phyloP scores from a whole-genome alignment of 441 rosid genomes.

The Gossypium davidsonii region DNA sequence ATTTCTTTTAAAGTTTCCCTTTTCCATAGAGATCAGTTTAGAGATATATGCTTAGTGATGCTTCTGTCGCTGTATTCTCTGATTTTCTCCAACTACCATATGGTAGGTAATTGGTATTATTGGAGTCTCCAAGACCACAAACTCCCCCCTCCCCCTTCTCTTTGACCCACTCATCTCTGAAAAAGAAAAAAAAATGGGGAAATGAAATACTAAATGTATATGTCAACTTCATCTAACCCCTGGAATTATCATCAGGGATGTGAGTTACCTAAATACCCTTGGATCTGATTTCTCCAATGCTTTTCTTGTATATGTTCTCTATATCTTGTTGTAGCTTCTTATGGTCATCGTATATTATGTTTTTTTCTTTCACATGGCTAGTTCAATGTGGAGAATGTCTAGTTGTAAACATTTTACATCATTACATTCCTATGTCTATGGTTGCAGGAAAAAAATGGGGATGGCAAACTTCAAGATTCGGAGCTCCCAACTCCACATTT shows the following conservation, averaged over 20 bases:
- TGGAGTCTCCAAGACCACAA: not conserved
- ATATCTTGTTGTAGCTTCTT: not conserved
- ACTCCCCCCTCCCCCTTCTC: not conserved
- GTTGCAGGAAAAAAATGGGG: constrained; percentile 84
- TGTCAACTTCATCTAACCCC: not conserved
- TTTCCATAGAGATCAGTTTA: not conserved
- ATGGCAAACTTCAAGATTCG: constrained; percentile 75
- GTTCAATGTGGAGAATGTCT: constrained; percentile 1
- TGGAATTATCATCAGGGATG: not conserved
- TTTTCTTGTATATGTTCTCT: not conserved
- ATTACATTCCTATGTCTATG: constrained; percentile 14
- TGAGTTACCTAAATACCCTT: not conserved
- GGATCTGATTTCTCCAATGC: not conserved
- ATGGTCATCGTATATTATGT: not conserved
- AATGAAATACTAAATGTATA: not conserved
- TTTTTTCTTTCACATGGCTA: not conserved
- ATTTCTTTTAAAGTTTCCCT: not conserved
- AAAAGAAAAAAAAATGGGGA: not conserved
- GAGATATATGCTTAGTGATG: not conserved
- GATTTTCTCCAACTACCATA: not conserved
- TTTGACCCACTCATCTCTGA: not conserved
- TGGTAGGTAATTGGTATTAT: not conserved
- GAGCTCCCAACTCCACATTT: constrained; percentile 97
- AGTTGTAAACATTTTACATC: constrained; percentile 5
- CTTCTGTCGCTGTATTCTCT: not conserved